Evolutionary conservation across 805 yeast species (phyloP), one percentile per base, ranked within the genome.

Genomic region (Kuraishia hungarica): DNA sequence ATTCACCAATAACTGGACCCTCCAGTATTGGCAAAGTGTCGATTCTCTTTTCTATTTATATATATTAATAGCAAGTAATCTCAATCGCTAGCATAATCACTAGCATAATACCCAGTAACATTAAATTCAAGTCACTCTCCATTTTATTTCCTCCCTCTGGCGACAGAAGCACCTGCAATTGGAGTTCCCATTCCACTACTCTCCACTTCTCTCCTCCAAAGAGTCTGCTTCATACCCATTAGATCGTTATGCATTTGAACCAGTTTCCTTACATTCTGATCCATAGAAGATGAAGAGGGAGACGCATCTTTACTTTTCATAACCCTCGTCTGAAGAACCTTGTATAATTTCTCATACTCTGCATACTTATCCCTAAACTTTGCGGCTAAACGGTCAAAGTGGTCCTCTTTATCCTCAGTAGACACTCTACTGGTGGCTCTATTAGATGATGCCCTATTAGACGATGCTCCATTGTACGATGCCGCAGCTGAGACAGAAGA

Each of bases 341-440:
- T 62, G 65, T 82, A 81, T n/a, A 82, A 67, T 19, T 62, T 56
- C 21, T 71, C 75, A 62, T 82, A 82, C 62, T 79, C 84, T 47
- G 71, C 69, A 64, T 82, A 82, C 52, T 74, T 72, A 21, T 59
- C 53, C 55, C 71, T 75, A 71, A 82, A 82, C 61, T 75, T 75
- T 11, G 66, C 64, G 1, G 83, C 83, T 55, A 82, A 62, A 50
- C 68, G 63, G 21, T 20, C 50, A 19, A 21, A 23, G 17, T 13
- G 43, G n/a, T n/a, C n/a, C n/a, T 35, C 43, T 35, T 35, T 10
- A 13, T 35, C 43, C 3, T 17, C 43, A 13, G 43, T 10, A 35
- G n/a, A 10, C 43, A 15, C 43, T 3, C 43, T 13, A 35, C 43
- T n/a, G n/a, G n/a, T n/a, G n/a, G n/a, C n/a, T n/a, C n/a, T n/a